Conservation (phyloP, 2,329 filamentous ascomycete species). For the Chlorencoelia australis region DNA sequence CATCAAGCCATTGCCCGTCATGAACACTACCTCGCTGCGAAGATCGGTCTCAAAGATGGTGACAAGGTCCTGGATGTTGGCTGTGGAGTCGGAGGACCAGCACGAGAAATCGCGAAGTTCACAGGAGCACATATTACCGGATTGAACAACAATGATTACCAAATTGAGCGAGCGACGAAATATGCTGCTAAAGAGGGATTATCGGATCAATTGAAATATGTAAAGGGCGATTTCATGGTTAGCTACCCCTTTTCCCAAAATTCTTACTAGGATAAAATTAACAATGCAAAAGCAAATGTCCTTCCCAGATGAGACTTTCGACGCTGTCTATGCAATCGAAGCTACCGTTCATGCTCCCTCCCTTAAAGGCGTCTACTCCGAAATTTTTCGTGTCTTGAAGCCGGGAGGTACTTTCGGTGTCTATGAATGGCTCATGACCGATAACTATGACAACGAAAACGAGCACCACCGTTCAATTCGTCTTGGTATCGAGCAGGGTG, state of each 20-base stretch:
- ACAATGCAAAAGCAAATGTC: conserved; percentile 65
- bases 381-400: conserved; percentile 93
- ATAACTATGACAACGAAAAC: conserved; percentile 85
- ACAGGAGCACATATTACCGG: conserved; percentile 81
- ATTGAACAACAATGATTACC: conserved; percentile 99
- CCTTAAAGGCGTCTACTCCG: conserved; percentile 82
- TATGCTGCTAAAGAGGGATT: conserved; percentile 79
- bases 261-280: background rate
- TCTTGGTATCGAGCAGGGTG: conserved; percentile 87
- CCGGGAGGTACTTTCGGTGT: conserved; percentile 93
- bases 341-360: conserved; percentile 91
- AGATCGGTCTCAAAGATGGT: conserved; percentile 73
- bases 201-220: conserved; percentile 68
- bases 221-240: conserved; percentile 95
- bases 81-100: conserved; percentile 92
- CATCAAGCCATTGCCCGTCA: conserved; percentile 87
- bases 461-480: conserved; percentile 79
- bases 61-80: conserved; percentile 94
- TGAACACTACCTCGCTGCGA: conserved; percentile 92
- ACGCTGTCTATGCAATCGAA: conserved; percentile 94
- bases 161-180: conserved; percentile 83
- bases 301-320: conserved; percentile 85
- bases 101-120: conserved; percentile 94
- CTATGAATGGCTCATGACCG: conserved; percentile 99
- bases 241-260: conserved; percentile 8